Evolutionary conservation across 768 basidiomycete genomes (phyloP).

Genomic region (Steccherinum ochraceum): DNA sequence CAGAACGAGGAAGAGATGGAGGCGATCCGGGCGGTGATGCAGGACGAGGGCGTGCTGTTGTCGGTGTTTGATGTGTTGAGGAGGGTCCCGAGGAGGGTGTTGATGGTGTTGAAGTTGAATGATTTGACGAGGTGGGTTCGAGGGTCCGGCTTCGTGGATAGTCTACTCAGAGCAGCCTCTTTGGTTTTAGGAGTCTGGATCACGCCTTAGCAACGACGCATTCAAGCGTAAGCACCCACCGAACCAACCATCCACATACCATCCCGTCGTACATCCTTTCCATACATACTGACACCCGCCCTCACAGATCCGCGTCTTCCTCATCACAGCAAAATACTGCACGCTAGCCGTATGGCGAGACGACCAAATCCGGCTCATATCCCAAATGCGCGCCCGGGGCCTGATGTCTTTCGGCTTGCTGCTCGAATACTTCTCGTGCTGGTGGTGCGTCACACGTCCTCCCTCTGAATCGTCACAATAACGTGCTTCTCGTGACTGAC

Average conservation of each 20-base stretch:
- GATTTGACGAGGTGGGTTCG: conserved; percentile 65
- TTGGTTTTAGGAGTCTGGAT: conserved; percentile 72
- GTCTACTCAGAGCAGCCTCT: background rate
- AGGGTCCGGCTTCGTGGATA: background rate
- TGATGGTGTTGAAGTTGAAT: conserved; percentile 84
- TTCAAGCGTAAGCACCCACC: conserved; percentile 46
- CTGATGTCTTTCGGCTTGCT: conserved; percentile 33
- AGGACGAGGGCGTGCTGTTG: conserved; percentile 73
- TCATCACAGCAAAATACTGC: conserved; percentile 90
- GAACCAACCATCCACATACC: background rate
- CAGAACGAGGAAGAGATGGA: conserved; percentile 77
- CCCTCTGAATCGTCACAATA: background rate
- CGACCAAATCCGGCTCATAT: conserved; percentile 35
- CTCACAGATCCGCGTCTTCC: conserved; percentile 72
- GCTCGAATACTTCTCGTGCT: conserved; percentile 46
- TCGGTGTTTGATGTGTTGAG: conserved; percentile 87
- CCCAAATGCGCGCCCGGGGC: conserved; percentile 41
- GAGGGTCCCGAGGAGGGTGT: conserved; percentile 73
- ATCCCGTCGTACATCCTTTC: background rate
- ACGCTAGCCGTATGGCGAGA: conserved; percentile 72
- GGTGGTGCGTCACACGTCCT: conserved; percentile 83
- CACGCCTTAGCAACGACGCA: conserved; percentile 84
- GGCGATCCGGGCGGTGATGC: conserved; percentile 77
- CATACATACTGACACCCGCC: conserved; percentile 10
- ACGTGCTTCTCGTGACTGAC: conserved; percentile 3